Base-by-base conservation (phyloP, 1,284 basidiomycete species). In the Mixia osmundae region DNA sequence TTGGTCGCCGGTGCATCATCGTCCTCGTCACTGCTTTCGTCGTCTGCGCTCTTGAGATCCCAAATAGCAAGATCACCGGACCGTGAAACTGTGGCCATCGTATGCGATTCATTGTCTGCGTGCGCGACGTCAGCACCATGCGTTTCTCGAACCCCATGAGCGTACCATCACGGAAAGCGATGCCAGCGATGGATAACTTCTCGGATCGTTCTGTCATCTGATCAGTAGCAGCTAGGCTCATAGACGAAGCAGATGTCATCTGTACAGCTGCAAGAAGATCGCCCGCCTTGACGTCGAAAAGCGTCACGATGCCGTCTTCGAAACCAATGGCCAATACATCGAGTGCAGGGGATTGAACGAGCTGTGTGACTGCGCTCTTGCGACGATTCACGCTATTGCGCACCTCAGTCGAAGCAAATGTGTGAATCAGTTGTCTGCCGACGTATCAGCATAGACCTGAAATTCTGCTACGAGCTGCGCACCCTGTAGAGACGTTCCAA, bases 251-350 rank as follows among this genome's bases (percentile, higher is more conserved):
- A 3, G 37, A 32, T 11, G 38, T 28, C 30, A 38, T 83, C 41
- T 89, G 65, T 61, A 97, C 95, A 8, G 76, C 71, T 32, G 95
- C 58, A 11, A 95, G 61, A 25, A 72, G 64, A 55, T 94, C 85
- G 47, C 89, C 85, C 11, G 78, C 68, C 23, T 79, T 69, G 37
- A 95, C 68, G 53, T 99, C 89, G 49, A 85, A 76, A 5, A 99
- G 64, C 1, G 75, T 72, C 24, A 94, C 72, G 47, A 77, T 71
- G 25, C 91, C 89, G 3, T 78, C 78, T 0, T 72, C 63, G 50
- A 80, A 85, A 1, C 85, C 89, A 37, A 95, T 63, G 10, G 79
- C 91, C 21, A 97, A 65, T 5, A 97, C 79, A 50, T 99, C 91
- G 38, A 97, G 74, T 5, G 89, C 91, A 12, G 91, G 89, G 8